Base-by-base conservation (phyloP, 2,329 filamentous ascomycete genomes). In the Periconia sp. region DNA sequence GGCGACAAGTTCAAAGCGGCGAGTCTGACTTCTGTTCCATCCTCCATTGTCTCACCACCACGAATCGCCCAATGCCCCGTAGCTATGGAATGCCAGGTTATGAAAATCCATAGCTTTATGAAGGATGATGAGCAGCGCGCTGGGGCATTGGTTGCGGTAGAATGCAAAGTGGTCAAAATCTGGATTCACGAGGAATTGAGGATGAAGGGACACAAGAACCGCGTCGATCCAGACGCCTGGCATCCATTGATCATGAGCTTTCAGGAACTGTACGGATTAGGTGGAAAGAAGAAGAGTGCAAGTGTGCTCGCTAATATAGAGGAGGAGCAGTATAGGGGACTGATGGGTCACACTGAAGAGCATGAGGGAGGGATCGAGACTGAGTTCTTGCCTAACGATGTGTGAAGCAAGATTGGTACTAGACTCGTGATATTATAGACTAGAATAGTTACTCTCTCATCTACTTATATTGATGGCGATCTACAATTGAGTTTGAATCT, bases 231-330 rank as follows among this genome's bases (percentile, higher is more conserved):
- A 2, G 70, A 76, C 44, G 63, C 57, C 32, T 76, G 73, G 73
- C 57, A 61, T 37, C 73, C 74, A 2, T 57, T 76, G 56, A 71
- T 77, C 30, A 75, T 74, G 71, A 66, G 53, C 33, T 77, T 76
- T 43, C 71, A 73, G 50, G 63, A 76, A 40, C 54, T 75, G 6
- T 75, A 76, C 46, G 74, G 72, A 0, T 52, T 71, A 45, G 52
- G 40, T n/a, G 44, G 48, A 36, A 57, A 43, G 21, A 69, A 66
- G 36, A 33, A 59, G 12, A 51, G 26, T 3, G 29, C 47, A 13
- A 58, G 52, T 8, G 43, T 37, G 11, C 39, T 69, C 26, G 58
- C 52, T 11, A 43, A 41, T 41, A 59, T 71, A 39, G 23, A 51
- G 5, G 69, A 72, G 40, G 66, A 71, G 51, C 39, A 54, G 29